phyloP scores from a whole-genome alignment of 371 early-diverging fungal species.

The Lichtheimia hyalospora region DNA sequence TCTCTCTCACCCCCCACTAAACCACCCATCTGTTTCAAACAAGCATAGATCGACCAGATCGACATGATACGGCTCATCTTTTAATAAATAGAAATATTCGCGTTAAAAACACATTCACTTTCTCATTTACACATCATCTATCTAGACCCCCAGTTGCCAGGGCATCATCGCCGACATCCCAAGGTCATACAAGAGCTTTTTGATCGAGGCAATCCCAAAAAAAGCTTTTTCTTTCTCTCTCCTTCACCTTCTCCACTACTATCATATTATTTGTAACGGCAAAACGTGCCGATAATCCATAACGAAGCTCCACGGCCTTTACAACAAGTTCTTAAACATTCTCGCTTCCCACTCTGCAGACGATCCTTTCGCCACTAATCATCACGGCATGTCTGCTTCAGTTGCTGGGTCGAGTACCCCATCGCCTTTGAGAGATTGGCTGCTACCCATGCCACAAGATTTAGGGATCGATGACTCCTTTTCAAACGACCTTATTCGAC shows the following conservation, averaged over 20 bases:
- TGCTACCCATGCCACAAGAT: conserved; percentile 13
- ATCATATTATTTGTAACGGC: too few relatives aligned
- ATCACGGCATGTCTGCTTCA: conserved; percentile 13
- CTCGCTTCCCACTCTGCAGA: background rate
- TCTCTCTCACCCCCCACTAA: too few relatives aligned
- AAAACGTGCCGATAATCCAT: background rate
- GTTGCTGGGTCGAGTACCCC: conserved; percentile 11
- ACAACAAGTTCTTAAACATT: background rate
- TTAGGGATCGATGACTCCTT: conserved; percentile 27
- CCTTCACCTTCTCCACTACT: background rate
- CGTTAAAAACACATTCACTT: too few relatives aligned
- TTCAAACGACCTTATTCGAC: conserved; percentile 35
- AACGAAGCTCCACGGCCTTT: background rate
- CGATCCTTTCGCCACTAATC: background rate
- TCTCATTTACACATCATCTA: too few relatives aligned
- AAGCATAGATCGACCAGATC: too few relatives aligned
- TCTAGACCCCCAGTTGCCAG: too few relatives aligned
- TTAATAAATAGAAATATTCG: too few relatives aligned
- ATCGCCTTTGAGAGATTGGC: conserved; percentile 12
- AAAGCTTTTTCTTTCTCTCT: background rate
- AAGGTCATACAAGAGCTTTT: too few relatives aligned
- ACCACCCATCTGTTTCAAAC: too few relatives aligned
- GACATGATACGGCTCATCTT: too few relatives aligned
- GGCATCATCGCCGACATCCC: too few relatives aligned
- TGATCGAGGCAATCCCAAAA: too few relatives aligned